A percentile compares a stretch with the other conserved stretches of the same genome.
phyloP scores from a whole-genome alignment of 1,284 basidiomycete species.

The Apiotrichum veenhuisii region DNA sequence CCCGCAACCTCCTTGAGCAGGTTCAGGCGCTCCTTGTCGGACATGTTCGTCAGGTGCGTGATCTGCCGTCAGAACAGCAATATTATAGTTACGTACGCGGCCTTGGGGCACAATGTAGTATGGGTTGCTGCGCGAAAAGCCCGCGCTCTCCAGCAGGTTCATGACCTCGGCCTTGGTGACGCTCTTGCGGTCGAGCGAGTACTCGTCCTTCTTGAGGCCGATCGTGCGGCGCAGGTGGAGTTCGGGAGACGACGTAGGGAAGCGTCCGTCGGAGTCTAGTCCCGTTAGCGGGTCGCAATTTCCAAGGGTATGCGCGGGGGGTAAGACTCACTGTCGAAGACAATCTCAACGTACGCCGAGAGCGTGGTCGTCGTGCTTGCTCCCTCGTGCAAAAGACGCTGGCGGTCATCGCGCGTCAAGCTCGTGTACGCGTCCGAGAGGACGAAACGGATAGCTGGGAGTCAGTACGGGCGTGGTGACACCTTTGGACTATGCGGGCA shows the following conservation, averaged over 20 bases:
- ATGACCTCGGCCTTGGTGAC: constrained; percentile 95
- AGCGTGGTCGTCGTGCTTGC: constrained; percentile 82
- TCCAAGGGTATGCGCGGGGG: too few species aligned
- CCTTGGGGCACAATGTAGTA: constrained; percentile 99
- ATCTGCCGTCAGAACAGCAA: constrained; percentile 58
- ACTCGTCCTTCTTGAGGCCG: constrained; percentile 98
- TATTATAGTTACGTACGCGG: constrained; percentile 60
- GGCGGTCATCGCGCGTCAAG: constrained; percentile 88
- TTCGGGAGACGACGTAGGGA: constrained; percentile 80
- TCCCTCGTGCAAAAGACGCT: constrained; percentile 88
- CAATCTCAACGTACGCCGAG: constrained; percentile 84
- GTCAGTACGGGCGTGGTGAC: background rate
- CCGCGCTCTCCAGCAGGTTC: constrained; percentile 90
- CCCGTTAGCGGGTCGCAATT: constrained; percentile 3
- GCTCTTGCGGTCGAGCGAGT: constrained; percentile 86
- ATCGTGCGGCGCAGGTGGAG: constrained; percentile 87
- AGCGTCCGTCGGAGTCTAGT: constrained; percentile 66
- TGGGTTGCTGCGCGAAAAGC: constrained; percentile 94
- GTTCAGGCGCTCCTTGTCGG: constrained; percentile 88
- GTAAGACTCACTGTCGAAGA: constrained; percentile 70
- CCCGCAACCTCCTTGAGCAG: constrained; percentile 97
- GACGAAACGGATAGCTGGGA: constrained; percentile 87
- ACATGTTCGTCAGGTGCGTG: constrained; percentile 93
- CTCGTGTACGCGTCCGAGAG: constrained; percentile 96
- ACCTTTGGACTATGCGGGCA: background rate